Percentiles rank a stretch among this genome's conserved stretches.
phyloP scores from a whole-genome alignment of 805 yeast species.

The Pichia gijzeniarum region DNA sequence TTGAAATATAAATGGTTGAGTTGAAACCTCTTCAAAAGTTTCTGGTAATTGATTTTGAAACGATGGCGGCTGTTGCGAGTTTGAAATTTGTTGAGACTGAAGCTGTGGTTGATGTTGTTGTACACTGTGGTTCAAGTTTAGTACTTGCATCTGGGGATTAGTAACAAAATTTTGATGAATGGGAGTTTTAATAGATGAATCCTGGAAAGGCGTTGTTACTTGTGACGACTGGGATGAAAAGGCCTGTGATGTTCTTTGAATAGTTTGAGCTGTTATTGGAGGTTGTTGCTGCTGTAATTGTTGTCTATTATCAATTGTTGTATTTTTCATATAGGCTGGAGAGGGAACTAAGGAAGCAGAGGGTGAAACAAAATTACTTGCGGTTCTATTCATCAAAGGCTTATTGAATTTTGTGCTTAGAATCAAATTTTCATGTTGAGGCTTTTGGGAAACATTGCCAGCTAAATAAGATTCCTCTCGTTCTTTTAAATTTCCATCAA shows the following conservation, averaged over 20 bases:
- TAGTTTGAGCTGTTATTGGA: neutral
- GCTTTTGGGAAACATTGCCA: neutral
- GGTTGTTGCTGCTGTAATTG: neutral
- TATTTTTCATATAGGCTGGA: too few species aligned
- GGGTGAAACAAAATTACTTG: too few species aligned
- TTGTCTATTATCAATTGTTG: too few species aligned
- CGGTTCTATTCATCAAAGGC: too few species aligned
- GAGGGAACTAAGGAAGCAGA: too few species aligned
- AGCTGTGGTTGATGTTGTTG: conserved; percentile 1
- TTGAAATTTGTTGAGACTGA: conserved; percentile 2
- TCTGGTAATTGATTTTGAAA: conserved; percentile 6
- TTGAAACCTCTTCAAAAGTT: conserved; percentile 10
- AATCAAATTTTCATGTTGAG: too few species aligned
- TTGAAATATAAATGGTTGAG: conserved; percentile 14
- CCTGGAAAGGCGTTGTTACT: conserved; percentile 8
- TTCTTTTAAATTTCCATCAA: conserved; percentile 9
- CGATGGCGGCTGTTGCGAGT: neutral
- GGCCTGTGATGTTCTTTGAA: neutral
- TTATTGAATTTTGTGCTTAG: too few species aligned
- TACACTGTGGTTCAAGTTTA: neutral
- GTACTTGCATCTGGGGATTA: neutral
- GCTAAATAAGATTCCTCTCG: neutral
- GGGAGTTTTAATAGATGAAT: neutral
- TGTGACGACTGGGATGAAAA: conserved; percentile 8
- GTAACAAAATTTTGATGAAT: neutral